Conservation (phyloP, 2,329 filamentous ascomycete species). For the Diaporthe vaccinii region DNA sequence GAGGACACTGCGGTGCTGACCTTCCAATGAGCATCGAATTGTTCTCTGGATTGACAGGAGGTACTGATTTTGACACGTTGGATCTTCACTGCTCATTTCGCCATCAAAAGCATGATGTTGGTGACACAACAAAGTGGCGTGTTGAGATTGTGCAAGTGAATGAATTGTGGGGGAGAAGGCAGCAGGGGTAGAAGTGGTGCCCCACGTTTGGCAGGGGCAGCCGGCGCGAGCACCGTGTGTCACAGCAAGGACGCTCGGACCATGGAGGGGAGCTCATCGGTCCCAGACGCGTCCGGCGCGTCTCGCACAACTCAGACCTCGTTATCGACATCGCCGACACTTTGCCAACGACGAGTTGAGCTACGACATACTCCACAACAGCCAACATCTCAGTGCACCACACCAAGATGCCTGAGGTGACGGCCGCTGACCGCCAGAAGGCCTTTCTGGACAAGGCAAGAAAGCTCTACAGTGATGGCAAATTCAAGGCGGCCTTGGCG, state of each 20-base stretch:
- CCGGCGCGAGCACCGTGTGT: background rate
- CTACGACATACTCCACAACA: background rate
- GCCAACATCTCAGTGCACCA: background rate
- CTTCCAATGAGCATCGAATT: background rate
- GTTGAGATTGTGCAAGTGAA: slow-evolving; percentile 18
- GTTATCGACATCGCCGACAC: background rate
- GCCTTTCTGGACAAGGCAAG: slow-evolving; percentile 10
- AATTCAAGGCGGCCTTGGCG: slow-evolving; percentile 2
- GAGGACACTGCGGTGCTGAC: background rate
- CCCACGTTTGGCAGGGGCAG: background rate
- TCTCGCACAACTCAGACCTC: background rate
- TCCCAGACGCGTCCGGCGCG: slow-evolving; percentile 26
- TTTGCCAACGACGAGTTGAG: background rate
- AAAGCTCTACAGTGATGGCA: slow-evolving; percentile 21
- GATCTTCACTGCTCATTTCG: slow-evolving; percentile 15
- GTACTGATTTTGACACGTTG: background rate
- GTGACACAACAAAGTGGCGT: background rate
- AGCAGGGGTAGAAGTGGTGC: background rate
- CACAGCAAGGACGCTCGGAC: background rate
- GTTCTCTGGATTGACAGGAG: slow-evolving; percentile 12
- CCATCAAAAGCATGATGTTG: slow-evolving; percentile 6
- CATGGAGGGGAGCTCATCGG: background rate
- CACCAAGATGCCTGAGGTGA: slow-evolving; percentile 6
- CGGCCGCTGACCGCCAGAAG: slow-evolving; percentile 1
- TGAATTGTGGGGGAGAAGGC: slow-evolving; percentile 26